phyloP scores from a whole-genome alignment of 805 yeast species.

The Candida cerambycidarum region DNA sequence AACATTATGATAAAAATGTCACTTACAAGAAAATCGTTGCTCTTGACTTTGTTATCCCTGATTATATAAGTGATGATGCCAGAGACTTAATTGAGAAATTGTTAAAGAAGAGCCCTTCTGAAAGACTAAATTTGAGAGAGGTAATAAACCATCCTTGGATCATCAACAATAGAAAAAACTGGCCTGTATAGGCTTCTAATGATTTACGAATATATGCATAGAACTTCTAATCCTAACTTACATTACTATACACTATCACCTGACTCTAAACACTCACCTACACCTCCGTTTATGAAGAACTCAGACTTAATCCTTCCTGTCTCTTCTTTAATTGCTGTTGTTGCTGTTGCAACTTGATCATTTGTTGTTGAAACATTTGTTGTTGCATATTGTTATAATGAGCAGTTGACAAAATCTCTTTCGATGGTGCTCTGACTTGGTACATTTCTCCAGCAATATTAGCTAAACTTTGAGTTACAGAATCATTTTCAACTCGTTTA shows the following conservation, averaged over 20 bases:
- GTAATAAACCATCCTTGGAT: constrained; percentile 87
- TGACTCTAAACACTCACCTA: constrained; percentile 3
- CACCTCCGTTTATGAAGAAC: background rate
- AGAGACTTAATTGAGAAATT: constrained; percentile 66
- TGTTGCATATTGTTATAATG: constrained; percentile 44
- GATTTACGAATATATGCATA: constrained; percentile 6
- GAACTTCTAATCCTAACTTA: constrained; percentile 3
- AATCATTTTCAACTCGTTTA: constrained; percentile 21
- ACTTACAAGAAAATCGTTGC: constrained; percentile 79
- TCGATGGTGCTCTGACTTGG: constrained; percentile 48
- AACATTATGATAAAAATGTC: constrained; percentile 70
- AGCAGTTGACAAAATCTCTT: constrained; percentile 42
- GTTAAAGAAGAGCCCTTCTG: constrained; percentile 65
- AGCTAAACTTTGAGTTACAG: constrained; percentile 43
- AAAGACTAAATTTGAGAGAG: constrained; percentile 60
- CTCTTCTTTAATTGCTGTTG: constrained; percentile 33
- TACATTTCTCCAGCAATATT: constrained; percentile 61
- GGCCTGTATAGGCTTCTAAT: constrained; percentile 41
- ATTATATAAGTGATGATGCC: constrained; percentile 69
- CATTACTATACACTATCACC: constrained; percentile 9
- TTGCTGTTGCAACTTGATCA: constrained; percentile 40
- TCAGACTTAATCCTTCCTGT: constrained; percentile 7
- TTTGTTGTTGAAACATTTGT: constrained; percentile 45
- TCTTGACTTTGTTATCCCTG: constrained; percentile 75
- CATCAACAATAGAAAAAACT: constrained; percentile 54